Percentiles rank a stretch among this genome's conserved stretches.
Conservation (phyloP, 2,329 filamentous ascomycete genomes). For the Lachnellula subtilissima region DNA sequence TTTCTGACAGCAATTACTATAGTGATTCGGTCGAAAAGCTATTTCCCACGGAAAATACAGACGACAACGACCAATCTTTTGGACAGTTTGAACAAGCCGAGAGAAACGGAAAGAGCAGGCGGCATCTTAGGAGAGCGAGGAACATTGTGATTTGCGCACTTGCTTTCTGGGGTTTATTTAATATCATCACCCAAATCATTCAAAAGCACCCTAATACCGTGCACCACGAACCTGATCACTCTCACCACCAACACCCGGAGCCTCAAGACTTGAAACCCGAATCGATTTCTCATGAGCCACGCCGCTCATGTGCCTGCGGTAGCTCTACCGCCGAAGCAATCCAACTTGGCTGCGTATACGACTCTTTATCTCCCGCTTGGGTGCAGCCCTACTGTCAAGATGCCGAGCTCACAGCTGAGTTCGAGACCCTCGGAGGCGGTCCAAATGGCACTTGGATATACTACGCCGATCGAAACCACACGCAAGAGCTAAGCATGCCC, state of each 20-base stretch:
- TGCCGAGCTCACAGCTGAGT: constrained; percentile 32
- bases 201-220: neutral
- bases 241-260: neutral
- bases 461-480: constrained; percentile 29
- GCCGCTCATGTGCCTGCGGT: constrained; percentile 31
- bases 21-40: neutral
- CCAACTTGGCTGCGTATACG: constrained; percentile 31
- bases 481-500: constrained; percentile 10
- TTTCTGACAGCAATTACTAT: neutral
- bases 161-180: neutral
- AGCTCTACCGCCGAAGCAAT: constrained; percentile 27
- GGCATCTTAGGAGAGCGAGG: neutral
- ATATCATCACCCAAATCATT: neutral
- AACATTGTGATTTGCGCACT: neutral
- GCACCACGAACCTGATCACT: neutral
- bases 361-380: constrained; percentile 34
- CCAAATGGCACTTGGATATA: constrained; percentile 32
- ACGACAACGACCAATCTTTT: neutral
- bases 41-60: neutral
- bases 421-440: constrained; percentile 29
- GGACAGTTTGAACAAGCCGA: neutral
- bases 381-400: constrained; percentile 33
- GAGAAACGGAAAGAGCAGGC: neutral
- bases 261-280: neutral
- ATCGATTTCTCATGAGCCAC: neutral